These are phyloP conservation scores for Santalum album DNA, from an alignment of 164 flowering plant species.

Conservation along the genomic window DNA sequence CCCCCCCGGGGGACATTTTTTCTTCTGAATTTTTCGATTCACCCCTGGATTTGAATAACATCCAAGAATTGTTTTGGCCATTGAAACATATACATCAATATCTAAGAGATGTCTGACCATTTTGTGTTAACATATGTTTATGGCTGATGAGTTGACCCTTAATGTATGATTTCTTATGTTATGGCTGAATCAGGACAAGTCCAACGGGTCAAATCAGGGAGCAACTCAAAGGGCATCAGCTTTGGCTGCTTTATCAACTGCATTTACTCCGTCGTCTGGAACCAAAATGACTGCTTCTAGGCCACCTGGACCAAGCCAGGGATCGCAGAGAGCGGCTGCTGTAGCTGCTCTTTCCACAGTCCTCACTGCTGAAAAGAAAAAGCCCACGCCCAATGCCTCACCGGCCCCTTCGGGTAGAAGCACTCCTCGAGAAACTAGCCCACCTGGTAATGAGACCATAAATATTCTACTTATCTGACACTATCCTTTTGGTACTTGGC, in stretches of 20 bases:
- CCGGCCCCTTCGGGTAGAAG: constrained; percentile 39
- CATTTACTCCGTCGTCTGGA: constrained; percentile 66
- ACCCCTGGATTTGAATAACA: too few species aligned
- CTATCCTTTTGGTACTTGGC: not conserved
- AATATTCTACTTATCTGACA: not conserved
- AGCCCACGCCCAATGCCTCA: constrained; percentile 43
- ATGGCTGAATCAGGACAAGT: constrained; percentile 40
- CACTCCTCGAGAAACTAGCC: constrained; percentile 30
- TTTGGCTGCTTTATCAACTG: constrained; percentile 78
- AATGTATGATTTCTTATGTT: constrained; percentile 1
- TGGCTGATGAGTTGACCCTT: constrained; percentile 1
- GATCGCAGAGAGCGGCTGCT: constrained; percentile 98
- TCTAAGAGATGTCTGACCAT: too few species aligned
- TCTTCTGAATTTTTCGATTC: too few species aligned
- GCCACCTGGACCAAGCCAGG: constrained; percentile 35
- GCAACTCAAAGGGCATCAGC: constrained; percentile 98
- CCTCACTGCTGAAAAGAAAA: constrained; percentile 81
- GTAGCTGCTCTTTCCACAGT: constrained; percentile 89
- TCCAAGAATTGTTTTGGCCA: too few species aligned
- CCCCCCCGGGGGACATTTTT: too few species aligned
- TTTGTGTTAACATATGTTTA: too few species aligned
- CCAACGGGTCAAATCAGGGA: constrained; percentile 59
- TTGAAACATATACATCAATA: too few species aligned
- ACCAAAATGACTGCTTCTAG: constrained; percentile 33
- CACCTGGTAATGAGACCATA: constrained; percentile 35